Base-by-base conservation (phyloP, 2,329 filamentous ascomycete species). In the Ascochyta koolunga region DNA sequence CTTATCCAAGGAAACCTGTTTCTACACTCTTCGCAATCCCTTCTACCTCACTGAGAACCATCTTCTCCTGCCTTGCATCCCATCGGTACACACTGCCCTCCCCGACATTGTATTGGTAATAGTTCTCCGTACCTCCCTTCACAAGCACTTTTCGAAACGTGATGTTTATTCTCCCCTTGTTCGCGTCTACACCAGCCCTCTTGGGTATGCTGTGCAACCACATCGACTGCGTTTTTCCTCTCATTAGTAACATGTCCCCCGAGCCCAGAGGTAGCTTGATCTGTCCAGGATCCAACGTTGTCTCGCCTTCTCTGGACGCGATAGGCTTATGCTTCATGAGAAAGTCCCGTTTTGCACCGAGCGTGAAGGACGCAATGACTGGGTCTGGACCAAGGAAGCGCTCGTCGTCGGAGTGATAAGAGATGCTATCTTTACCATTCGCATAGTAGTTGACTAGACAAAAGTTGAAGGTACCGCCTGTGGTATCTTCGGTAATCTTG, bases 401-500 rank as follows among this genome's bases (percentile, higher is more conserved):
- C 77, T 93, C 90, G 66, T 93, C 89, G 62, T 93, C 90, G 42
- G 86, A 89, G 72, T 93, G 89, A 66, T 89, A 93, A 10, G 86
- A 83, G 42, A 93, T 93, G 61, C 87, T 90, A 70, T 93, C 89
- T 5, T 84, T 78, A 0, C 90, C 89, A 3, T 83, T 84, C n/a
- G 87, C 87, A 68, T 93, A 93, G 76, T 93, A 93, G 67, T 93
- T 93, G 4, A 93, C 88, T 1, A 93, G 80, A 55, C 87, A 89
- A 69, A 93, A 91, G 69, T 93, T 93, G 75, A 89, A 93, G 1
- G 68, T 80, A 65, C 84, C 83, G n/a, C 81, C 82, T 0, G 88
- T 90, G 0, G 84, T 83, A 4, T 81, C 79, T 72, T 93, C 88
- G 1, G 88, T 86, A 9, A 85, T 79, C 29, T 73, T 76, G 9